Percentiles rank a stretch among this genome's conserved stretches.
These are phyloP conservation scores for Tieghemiomyces parasiticus DNA, from an alignment of 192 early-diverging fungal species.

Conservation along the genomic window DNA sequence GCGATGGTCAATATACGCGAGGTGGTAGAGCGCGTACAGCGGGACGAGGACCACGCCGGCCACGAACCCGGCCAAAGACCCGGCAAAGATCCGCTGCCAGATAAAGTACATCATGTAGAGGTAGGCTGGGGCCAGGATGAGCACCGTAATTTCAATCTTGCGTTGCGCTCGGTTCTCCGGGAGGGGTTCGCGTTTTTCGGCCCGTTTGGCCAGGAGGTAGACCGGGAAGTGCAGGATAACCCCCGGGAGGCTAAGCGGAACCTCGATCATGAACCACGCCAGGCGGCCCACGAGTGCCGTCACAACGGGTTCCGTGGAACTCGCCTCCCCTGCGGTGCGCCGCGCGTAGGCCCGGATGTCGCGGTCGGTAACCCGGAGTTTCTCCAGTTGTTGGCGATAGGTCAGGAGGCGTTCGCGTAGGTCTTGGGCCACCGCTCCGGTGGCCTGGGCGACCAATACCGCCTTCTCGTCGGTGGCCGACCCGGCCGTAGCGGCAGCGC, in stretches of 20 bases:
- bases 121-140: neutral
- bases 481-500: too few relatives aligned
- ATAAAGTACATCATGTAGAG: neutral
- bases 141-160: neutral
- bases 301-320: neutral
- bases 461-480: too few relatives aligned
- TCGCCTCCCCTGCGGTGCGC: neutral
- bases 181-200: neutral
- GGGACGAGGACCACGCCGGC: neutral
- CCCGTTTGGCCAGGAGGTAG: neutral
- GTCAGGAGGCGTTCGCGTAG: neutral
- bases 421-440: neutral
- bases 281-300: neutral
- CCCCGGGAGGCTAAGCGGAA: constrained; percentile 6
- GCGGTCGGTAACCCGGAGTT: constrained; percentile 1
- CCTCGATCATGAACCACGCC: neutral
- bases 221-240: constrained; percentile 3
- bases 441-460: too few relatives aligned
- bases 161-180: constrained; percentile 1
- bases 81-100: neutral
- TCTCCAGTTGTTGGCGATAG: neutral
- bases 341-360: neutral
- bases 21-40: constrained; percentile 1
- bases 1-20: constrained; percentile 6
- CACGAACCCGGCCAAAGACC: neutral